phyloP scores from a whole-genome alignment of 148 eudicot species.

The Agrostemma githago region DNA sequence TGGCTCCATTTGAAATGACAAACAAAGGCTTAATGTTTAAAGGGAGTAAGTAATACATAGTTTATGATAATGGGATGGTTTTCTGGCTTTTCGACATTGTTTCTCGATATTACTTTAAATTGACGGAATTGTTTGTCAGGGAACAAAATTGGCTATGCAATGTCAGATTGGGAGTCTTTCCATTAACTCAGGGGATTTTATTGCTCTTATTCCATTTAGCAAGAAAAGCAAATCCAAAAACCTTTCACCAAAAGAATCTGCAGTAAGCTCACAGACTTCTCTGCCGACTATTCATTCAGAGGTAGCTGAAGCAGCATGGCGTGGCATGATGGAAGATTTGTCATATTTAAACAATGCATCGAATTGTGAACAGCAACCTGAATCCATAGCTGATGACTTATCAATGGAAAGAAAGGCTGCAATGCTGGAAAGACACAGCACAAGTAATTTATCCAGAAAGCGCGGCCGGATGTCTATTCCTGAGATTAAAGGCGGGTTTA shows the following conservation, averaged over 20 bases:
- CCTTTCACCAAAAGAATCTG: constrained; percentile 30
- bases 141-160: constrained; percentile 44
- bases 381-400: constrained; percentile 16
- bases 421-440: neutral
- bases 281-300: constrained; percentile 28
- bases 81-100: neutral
- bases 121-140: constrained; percentile 29
- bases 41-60: no score
- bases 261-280: constrained; percentile 18
- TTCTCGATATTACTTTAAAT: neutral
- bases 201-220: constrained; percentile 65
- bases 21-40: neutral
- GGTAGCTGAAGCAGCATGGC: constrained; percentile 53
- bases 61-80: neutral
- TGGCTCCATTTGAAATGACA: neutral
- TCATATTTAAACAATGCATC: constrained; percentile 34
- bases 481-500: constrained; percentile 26
- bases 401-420: constrained; percentile 17
- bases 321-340: constrained; percentile 65
- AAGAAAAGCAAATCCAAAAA: constrained; percentile 44
- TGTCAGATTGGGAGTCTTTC: constrained; percentile 42
- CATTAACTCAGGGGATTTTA: constrained; percentile 43
- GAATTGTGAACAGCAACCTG: constrained; percentile 22
- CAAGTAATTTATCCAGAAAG: constrained; percentile 25
- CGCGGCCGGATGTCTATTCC: constrained; percentile 29